Percentiles rank a stretch among this genome's conserved stretches.
Evolutionary conservation across 371 early-diverging fungal species (phyloP).

Genomic region (Mucor plumbeus): DNA sequence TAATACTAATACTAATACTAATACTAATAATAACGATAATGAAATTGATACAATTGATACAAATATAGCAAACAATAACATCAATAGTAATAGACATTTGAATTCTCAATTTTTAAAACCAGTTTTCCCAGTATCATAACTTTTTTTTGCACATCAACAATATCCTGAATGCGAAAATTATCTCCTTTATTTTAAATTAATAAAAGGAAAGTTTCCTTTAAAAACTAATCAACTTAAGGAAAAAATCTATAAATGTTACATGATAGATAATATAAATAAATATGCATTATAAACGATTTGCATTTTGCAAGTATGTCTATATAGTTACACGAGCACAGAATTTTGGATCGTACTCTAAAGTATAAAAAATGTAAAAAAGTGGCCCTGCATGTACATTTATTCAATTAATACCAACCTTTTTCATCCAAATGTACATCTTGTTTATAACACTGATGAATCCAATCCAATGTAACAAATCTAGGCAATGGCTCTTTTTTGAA

Average conservation of each 20-base stretch:
- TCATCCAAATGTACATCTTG: neutral
- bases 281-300: too few species aligned
- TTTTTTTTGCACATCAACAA: neutral
- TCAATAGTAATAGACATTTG: neutral
- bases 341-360: neutral
- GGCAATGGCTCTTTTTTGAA: conserved; percentile 25
- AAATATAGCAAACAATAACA: neutral
- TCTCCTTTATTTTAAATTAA: neutral
- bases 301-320: neutral
- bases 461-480: conserved; percentile 30
- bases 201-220: neutral
- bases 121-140: too few species aligned
- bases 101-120: conserved; percentile 3
- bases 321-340: neutral
- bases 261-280: too few species aligned
- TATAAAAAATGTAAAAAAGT: neutral
- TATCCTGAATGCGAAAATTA: neutral
- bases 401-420: neutral
- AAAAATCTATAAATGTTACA: neutral
- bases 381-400: neutral
- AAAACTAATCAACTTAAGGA: neutral
- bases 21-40: too few species aligned
- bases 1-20: too few species aligned
- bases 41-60: too few species aligned
- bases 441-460: conserved; percentile 14